Evolutionary conservation across 2,329 filamentous ascomycete species (phyloP).

Genomic region (Cladosporium cucumerinum): DNA sequence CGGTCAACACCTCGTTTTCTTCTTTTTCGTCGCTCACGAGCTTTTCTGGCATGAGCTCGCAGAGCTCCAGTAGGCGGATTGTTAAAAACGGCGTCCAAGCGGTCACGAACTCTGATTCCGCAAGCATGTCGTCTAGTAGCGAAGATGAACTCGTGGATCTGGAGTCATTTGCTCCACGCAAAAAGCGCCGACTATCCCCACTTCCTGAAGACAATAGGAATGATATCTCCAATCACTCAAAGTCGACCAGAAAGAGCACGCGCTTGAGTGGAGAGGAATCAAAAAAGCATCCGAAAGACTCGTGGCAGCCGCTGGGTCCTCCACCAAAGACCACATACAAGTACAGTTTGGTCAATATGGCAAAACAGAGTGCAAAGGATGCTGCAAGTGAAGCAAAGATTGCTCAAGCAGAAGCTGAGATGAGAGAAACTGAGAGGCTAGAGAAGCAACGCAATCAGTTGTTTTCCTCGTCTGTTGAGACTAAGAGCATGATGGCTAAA

Average conservation of each 20-base stretch:
- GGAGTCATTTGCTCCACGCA: constrained; percentile 29
- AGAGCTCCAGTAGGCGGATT: constrained; percentile 48
- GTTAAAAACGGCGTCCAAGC: constrained; percentile 54
- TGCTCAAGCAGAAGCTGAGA: constrained; percentile 23
- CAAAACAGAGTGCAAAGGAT: constrained; percentile 26
- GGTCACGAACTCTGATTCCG: constrained; percentile 46
- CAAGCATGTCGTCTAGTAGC: constrained; percentile 26
- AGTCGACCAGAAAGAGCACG: constrained; percentile 6
- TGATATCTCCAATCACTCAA: background rate
- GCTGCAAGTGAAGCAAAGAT: constrained; percentile 26
- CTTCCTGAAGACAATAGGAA: background rate
- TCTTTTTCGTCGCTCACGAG: constrained; percentile 33
- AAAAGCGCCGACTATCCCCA: constrained; percentile 30
- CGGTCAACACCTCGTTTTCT: constrained; percentile 22
- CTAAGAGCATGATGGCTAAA: constrained; percentile 40
- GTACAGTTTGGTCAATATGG: constrained; percentile 30
- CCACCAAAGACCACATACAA: constrained; percentile 25
- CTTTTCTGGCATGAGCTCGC: constrained; percentile 27
- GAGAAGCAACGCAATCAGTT: constrained; percentile 19
- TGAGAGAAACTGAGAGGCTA: constrained; percentile 19
- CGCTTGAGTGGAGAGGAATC: constrained; percentile 10
- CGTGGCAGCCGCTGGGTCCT: constrained; percentile 20
- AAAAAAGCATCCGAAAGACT: constrained; percentile 15
- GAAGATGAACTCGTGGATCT: constrained; percentile 34
- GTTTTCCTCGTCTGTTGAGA: constrained; percentile 18